A percentile compares a stretch with the other conserved stretches of the same genome.
Conservation (phyloP, 441 rosid species). For the Geranium incanum region DNA sequence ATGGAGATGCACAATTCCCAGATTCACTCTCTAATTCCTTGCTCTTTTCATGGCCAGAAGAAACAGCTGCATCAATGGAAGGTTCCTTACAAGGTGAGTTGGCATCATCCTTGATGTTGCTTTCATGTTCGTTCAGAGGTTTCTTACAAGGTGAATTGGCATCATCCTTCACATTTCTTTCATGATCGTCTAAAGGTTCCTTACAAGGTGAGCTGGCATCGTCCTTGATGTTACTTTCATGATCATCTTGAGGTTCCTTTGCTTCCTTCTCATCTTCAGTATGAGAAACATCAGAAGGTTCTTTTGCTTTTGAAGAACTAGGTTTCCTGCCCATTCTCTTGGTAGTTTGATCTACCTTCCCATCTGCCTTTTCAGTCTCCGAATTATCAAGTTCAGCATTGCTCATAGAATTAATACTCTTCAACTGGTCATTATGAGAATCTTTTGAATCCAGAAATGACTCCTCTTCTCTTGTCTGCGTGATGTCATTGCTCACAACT, state of each 20-base stretch:
- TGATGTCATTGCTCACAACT: constrained; percentile 12
- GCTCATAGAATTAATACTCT: constrained; percentile 27
- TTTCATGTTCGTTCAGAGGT: constrained; percentile 27
- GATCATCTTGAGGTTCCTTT: constrained; percentile 29
- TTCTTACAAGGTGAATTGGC: constrained; percentile 31
- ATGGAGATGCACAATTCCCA: constrained; percentile 7
- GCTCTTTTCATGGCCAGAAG: constrained; percentile 43
- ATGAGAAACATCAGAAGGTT: constrained; percentile 37
- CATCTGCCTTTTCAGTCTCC: constrained; percentile 30
- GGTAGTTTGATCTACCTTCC: constrained; percentile 30
- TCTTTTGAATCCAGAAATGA: constrained; percentile 38
- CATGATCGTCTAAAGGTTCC: constrained; percentile 26
- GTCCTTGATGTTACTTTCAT: constrained; percentile 31
- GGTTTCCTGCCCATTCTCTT: constrained; percentile 36
- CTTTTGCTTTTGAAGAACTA: constrained; percentile 30
- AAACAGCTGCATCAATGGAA: constrained; percentile 31
- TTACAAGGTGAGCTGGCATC: constrained; percentile 28
- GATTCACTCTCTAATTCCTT: constrained; percentile 40
- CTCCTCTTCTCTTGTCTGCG: constrained; percentile 38
- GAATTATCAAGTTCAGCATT: constrained; percentile 29
- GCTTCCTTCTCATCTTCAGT: constrained; percentile 38
- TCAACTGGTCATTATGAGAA: constrained; percentile 29
- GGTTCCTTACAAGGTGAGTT: constrained; percentile 31
- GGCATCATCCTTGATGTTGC: constrained; percentile 27
- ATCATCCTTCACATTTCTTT: constrained; percentile 30